Evolutionary conservation across 2,329 filamentous ascomycete genomes (phyloP).

Genomic region (Hysterium pulicare): DNA sequence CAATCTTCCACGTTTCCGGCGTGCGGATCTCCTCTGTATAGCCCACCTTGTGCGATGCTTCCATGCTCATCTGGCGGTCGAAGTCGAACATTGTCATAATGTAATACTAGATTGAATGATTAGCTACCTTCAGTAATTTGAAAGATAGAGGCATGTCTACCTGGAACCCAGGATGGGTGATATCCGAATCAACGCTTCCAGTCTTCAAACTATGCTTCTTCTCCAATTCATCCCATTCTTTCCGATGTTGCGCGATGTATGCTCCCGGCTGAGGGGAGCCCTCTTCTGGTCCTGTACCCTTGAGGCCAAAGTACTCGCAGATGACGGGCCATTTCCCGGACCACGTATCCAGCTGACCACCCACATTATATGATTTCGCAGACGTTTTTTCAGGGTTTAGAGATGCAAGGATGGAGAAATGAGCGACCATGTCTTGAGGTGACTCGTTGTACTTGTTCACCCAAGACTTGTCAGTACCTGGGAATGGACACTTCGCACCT

Average conservation of each 20-base stretch:
- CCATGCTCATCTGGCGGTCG: slow-evolving; percentile 46
- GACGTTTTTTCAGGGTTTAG: slow-evolving; percentile 40
- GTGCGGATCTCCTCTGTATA: slow-evolving; percentile 41
- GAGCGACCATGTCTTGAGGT: slow-evolving; percentile 42
- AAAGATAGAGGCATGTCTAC: slow-evolving; percentile 10
- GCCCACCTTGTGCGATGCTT: slow-evolving; percentile 35
- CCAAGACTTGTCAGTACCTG: slow-evolving; percentile 38
- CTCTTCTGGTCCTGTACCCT: slow-evolving; percentile 34
- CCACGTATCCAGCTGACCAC: slow-evolving; percentile 42
- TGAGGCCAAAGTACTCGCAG: slow-evolving; percentile 46
- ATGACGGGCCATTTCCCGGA: slow-evolving; percentile 46
- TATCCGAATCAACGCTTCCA: slow-evolving; percentile 46
- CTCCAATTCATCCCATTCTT: slow-evolving; percentile 27
- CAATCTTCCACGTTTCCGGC: slow-evolving; percentile 41
- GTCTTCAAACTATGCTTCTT: slow-evolving; percentile 24
- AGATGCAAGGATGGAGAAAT: slow-evolving; percentile 42
- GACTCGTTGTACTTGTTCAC: slow-evolving; percentile 38
- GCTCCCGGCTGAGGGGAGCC: slow-evolving; percentile 25
- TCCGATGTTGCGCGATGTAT: slow-evolving; percentile 25
- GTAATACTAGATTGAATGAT: slow-evolving; percentile 20
- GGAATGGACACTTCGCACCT: slow-evolving; percentile 39
- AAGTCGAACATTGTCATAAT: slow-evolving; percentile 44
- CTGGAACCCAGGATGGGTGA: slow-evolving; percentile 34
- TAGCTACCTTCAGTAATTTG: not conserved
- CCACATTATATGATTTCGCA: slow-evolving; percentile 43